phyloP scores from a whole-genome alignment of 371 early-diverging fungal genomes.

The Thermomucor indicae-seudaticae region DNA sequence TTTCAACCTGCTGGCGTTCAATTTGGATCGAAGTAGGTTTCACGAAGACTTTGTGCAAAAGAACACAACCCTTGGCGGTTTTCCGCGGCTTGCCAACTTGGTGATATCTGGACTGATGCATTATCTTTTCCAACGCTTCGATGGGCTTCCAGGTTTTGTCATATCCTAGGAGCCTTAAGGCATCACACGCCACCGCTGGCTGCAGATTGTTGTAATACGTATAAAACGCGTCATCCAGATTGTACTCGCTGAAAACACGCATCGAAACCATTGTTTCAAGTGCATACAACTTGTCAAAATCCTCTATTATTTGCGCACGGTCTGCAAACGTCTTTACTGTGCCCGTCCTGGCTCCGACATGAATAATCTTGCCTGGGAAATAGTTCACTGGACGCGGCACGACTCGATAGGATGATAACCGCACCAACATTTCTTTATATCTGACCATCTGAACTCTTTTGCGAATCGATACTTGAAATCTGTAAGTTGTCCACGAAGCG shows the following conservation, averaged over 20 bases:
- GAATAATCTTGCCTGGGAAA: not conserved
- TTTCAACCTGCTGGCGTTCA: conserved; percentile 48
- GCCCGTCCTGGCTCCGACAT: not conserved
- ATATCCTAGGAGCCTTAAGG: conserved; percentile 19
- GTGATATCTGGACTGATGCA: not conserved
- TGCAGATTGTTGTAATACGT: not conserved
- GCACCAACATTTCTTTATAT: not conserved
- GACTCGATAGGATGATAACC: not conserved
- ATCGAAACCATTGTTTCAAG: conserved; percentile 1
- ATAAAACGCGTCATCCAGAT: not conserved
- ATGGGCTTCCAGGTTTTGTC: conserved; percentile 32
- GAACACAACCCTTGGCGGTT: not conserved
- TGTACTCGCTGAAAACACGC: not conserved
- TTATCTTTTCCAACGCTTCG: conserved; percentile 4
- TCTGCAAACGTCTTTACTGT: not conserved
- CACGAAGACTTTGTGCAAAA: conserved; percentile 31
- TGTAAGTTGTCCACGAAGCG: not conserved
- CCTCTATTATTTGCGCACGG: not conserved
- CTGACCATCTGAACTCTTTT: not conserved
- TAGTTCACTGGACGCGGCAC: not conserved
- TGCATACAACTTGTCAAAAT: conserved; percentile 3
- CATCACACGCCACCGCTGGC: not conserved
- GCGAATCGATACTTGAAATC: not conserved
- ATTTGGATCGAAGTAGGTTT: conserved; percentile 59
- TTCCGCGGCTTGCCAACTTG: not conserved